Base-by-base conservation (phyloP, 768 basidiomycete species). In the Suillus hirtellus region DNA sequence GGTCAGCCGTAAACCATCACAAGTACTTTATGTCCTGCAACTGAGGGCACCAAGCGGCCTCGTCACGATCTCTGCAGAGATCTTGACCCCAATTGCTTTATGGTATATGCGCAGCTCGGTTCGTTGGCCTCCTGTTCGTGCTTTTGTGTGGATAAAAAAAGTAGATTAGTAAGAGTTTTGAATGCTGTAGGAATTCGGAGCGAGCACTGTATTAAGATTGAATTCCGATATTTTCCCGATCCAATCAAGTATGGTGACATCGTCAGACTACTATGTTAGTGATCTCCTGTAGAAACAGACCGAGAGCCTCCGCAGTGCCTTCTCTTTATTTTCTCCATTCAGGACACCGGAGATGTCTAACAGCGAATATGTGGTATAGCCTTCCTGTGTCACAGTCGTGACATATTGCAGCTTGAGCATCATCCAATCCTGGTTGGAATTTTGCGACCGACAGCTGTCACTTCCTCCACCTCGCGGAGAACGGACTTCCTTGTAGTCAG, bases 401-500 rank as follows among this genome's bases (percentile, higher is more conserved):
- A 44, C 49, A 14, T 53, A 65, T 19, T 43, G 4, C 34, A 63
- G 59, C 37, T 60, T 52, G 12, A 31, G 61, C 62, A 35, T 65
- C 59, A 24, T 56, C 62, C 59, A 24, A 47, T 10, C 64, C 64
- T 14, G 52, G 58, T 34, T 43, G n/a, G 31, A 60, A 63, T 17
- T 42, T 8, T 9, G 21, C 35, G n/a, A 65, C 62, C 35, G n/a
- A 60, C 60, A 15, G 40, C 59, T 14, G 65, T 63, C 24, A 43
- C 44, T 14, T 37, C 24, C 42, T 60, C 59, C 24, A 63, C 44
- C 19, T 42, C 14, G 34, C 59, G 37, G 35, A 4, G 52, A 43
- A 11, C 21, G 43, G 10, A 65, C 62, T 21, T 52, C 58, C 27
- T 65, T 60, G 46, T 63, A 60, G 46, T 66, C 63, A 44, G 47